Evolutionary conservation across 2,329 filamentous ascomycete species (phyloP), one percentile per base, ranked within the genome.

Genomic region (Fusarium piperis): DNA sequence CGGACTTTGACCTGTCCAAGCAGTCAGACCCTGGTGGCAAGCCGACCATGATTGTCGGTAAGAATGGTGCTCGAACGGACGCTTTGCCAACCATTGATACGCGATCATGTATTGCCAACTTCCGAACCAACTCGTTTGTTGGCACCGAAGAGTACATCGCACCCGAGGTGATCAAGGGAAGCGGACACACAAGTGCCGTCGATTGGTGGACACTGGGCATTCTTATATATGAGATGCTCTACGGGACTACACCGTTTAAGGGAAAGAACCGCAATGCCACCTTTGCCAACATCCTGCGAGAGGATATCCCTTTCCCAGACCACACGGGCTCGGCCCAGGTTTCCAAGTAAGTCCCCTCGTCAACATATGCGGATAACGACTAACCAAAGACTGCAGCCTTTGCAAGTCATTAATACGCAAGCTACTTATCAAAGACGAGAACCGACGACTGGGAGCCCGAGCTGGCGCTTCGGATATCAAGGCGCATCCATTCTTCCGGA

Each of bases 121-220:
- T 99, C 87, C 90, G 96, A 62, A 99, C 96, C 18, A 99, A 99
- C 79, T 98, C 95, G 0, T 99, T 99, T 80, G 96, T 99, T 44
- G 96, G 96, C 18, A 99, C 96, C 1, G 96, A 99, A 81, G 96
- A 99, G 81, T 99, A 99, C 81, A 99, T 99, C 78, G 96, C 96
- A 1, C 96, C 96, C 2, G 96, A 99, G 82, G 96, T 99, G 36
- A 99, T 99, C 81, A 98, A 98, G 84, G 96, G 96, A 39, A 98
- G 95, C 79, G 96, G 96, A 26, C 96, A 99, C 83, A 99, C 96
- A 9, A 98, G 95, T 79, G 96, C 96, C 15, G 96, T 99, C 15
- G 96, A 99, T 81, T 99, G 96, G 96, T 99, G 96, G 96, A 99
- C 96, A 1, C 83, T 99, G 59, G 96, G 96, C 20, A 98, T 99